Evolutionary conservation across 2,329 filamentous ascomycete genomes (phyloP), one percentile per base, ranked within the genome.

Genomic region (Claviceps sp.): DNA sequence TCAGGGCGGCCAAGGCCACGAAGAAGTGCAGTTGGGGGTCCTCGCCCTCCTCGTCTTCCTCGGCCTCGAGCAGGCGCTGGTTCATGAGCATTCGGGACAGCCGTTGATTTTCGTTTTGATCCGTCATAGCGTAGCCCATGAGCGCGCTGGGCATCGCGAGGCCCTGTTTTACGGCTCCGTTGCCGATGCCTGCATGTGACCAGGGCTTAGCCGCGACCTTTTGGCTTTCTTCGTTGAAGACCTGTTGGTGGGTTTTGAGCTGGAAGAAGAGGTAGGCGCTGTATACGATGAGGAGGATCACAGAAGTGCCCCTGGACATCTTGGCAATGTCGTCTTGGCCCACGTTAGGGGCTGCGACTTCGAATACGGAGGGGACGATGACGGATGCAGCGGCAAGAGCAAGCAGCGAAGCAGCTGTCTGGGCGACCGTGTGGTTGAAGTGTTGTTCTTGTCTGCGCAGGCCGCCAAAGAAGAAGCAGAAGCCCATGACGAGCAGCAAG

Each of bases 401-500:
- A 19, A 95, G 77, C 50, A 95, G 70, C 61, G 85, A 89, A 14
- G 89, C 83, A 3, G 89, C 87, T 0, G 90, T 95, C 66, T 95
- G 89, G 0, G 90, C 90, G 6, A 96, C 89, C 0, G 87, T 91
- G 38, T 86, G 81, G 72, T 96, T 95, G 77, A 96, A 97, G 66
- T 81, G 84, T 65, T 96, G 91, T 64, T 94, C 86, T 30, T 78
- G 63, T 30, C 90, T 81, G 54, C 85, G 83, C 59, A 94, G 66
- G 4, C 89, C 89, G 48, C 88, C 89, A 55, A 87, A 84, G 72
- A 95, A 93, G 74, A 94, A 96, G 65, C 84, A 93, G 81, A 90
- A 94, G 52, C 89, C 90, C 73, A 95, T 73, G 50, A 95, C 88
- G 14, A 95, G 78, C 3, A 95, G 77, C 54, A 97, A 68, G 64